phyloP scores from a whole-genome alignment of 1,284 basidiomycete genomes.

The Ganoderma leucocontextum region DNA sequence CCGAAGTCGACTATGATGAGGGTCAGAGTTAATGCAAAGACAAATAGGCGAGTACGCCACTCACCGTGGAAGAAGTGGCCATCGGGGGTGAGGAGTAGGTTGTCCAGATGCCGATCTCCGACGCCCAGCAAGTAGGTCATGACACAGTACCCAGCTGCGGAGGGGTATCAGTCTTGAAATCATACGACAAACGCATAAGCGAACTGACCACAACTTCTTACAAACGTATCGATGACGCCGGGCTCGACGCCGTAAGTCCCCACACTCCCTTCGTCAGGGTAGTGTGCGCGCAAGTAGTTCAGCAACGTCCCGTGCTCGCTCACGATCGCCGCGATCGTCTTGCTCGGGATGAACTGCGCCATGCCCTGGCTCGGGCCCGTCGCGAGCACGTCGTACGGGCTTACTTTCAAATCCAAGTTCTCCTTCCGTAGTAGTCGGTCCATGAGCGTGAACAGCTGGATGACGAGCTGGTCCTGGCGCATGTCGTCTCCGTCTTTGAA shows the following conservation, averaged over 20 bases:
- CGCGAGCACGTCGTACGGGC: constrained; percentile 93
- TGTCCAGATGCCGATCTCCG: constrained; percentile 97
- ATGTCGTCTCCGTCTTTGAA: constrained; percentile 99
- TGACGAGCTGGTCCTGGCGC: constrained; percentile 96
- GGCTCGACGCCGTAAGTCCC: constrained; percentile 94
- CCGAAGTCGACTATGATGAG: constrained; percentile 89
- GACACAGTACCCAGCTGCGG: constrained; percentile 94
- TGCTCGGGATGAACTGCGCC: constrained; percentile 96
- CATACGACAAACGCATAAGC: neutral
- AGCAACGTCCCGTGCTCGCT: constrained; percentile 92
- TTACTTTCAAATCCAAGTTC: constrained; percentile 93
- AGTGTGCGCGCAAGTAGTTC: constrained; percentile 85
- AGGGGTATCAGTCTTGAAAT: constrained; percentile 7
- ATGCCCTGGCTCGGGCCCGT: constrained; percentile 94
- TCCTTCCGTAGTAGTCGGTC: constrained; percentile 93
- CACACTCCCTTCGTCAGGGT: constrained; percentile 92
- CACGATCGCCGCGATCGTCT: constrained; percentile 93
- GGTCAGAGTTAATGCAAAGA: constrained; percentile 24
- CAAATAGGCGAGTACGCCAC: constrained; percentile 26
- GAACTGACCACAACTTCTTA: constrained; percentile 92
- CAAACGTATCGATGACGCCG: constrained; percentile 93
- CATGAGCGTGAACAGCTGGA: constrained; percentile 98
- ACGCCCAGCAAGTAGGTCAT: constrained; percentile 97
- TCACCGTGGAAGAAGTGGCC: constrained; percentile 85
- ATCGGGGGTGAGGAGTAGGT: constrained; percentile 92